Evolutionary conservation across 805 yeast genomes (phyloP), one percentile per base, ranked within the genome.

Genomic region (Ogataea degrootiae): DNA sequence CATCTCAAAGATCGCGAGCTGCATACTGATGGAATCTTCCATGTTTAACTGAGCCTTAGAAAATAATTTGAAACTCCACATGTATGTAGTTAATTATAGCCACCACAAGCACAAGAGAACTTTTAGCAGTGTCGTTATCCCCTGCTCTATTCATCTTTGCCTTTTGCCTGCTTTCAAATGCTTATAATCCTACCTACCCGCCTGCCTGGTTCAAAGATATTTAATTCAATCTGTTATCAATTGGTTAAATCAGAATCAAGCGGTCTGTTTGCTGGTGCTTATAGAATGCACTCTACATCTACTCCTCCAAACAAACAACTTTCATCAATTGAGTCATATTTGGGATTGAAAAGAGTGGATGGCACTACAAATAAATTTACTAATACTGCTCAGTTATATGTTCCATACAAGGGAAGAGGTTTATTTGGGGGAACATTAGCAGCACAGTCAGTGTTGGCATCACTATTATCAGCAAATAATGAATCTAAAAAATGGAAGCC

Each of bases 341-440:
- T 67, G 11, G 58, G 53, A 12, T 45, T 67, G 23, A 45, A 48
- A 16, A 51, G 49, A 21, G 44, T 61, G 6, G 41, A 39, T 3
- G 55, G 53, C 4, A 31, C 40, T 2, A 37, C 42, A 12, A 57
- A 63, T 42, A 52, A 48, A 5, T 67, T 51, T 41, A 51, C 55
- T 6, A 66, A 62, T 40, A 49, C 46, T 2, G 50, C 65, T 0
- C 56, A 57, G 17, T 48, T 68, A 7, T 60, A 55, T 31, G 71
- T 77, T 3, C 81, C 81, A 2, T 69, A 67, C 6, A 75, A 79
- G 0, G 84, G 86, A 2, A 67, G 83, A 39, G 88, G 87, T 2
- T 78, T 83, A 0, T 84, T 83, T 66, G 90, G 90, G 2, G 90
- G 91, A 9, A 79, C 82, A 17, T 66, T 80, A 39, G 79, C 82